Conservation (phyloP, 2,329 filamentous ascomycete genomes). For the Botrytis fragariae region DNA sequence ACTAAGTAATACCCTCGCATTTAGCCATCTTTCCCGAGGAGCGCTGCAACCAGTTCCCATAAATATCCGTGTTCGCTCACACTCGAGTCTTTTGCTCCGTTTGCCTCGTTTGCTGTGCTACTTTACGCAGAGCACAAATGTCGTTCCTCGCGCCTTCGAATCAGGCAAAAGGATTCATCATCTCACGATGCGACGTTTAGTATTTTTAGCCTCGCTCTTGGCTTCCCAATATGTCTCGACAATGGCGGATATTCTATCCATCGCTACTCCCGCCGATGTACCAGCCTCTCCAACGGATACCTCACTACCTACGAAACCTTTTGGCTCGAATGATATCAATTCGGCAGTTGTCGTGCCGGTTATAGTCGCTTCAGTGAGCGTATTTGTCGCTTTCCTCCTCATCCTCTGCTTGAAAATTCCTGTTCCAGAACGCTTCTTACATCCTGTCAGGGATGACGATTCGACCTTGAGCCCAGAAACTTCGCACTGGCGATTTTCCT, state of each 20-base stretch:
- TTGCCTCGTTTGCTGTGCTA: background rate
- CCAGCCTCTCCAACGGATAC: constrained; percentile 6
- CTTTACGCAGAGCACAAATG: constrained; percentile 13
- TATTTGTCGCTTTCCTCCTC: constrained; percentile 15
- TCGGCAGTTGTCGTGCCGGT: constrained; percentile 15
- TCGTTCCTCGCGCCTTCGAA: constrained; percentile 14
- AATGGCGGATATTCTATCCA: constrained; percentile 16
- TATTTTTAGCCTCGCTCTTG: background rate
- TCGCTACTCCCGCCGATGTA: background rate
- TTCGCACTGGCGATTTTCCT: constrained; percentile 12
- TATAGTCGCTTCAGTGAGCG: constrained; percentile 16
- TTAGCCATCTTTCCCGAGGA: constrained; percentile 15
- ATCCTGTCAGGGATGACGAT: constrained; percentile 1
- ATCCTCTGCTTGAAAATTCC: constrained; percentile 17
- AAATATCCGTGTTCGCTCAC: constrained; percentile 15
- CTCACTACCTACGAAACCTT: background rate
- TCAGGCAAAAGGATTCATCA: constrained; percentile 6
- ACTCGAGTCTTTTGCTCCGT: background rate
- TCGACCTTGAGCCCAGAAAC: background rate
- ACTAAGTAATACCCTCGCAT: background rate
- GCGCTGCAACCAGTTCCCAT: background rate
- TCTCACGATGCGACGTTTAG: constrained; percentile 16
- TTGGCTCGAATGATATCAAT: constrained; percentile 2
- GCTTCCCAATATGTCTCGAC: constrained; percentile 3
- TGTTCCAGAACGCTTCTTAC: constrained; percentile 9